Base-by-base conservation (phyloP, 148 eudicot species). In the Fallopia convolvulus region DNA sequence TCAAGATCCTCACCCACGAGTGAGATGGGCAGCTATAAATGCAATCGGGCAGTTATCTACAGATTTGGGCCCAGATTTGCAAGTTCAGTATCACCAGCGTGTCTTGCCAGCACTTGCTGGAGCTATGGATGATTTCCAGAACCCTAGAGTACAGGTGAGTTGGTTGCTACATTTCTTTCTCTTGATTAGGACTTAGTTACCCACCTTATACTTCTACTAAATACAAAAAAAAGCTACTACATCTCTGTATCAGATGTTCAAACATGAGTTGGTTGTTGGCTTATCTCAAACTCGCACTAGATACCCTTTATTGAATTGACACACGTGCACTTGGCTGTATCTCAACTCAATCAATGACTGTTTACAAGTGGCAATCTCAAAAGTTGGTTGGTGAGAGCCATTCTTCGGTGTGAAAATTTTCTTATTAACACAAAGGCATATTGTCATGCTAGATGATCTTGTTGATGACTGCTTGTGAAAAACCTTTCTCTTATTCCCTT, bases 1-100 rank as follows among this genome's bases (percentile, higher is more conserved):
- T 73, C 92, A 92, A 85, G 94, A 92, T 85, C 94, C 96, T 41
- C 96, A 94, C 78, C 92, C 99, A 15, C 91, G 99, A 44, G 99
- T 89, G 58, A 84, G 99, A 50, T 94, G 99, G 99, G 97, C 99
- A 8, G 99, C 99, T 74, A 94, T 94, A 83, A 94, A 94, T 85
- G 97, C 97, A 17, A 88, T 92, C 83, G 99, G 99, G 68, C 99
- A 94, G 81, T 75, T 94, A 78, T 92, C 99, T 20, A 94, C 99
- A 18, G 99, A 94, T 81, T 79, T 94, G 75, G 99, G 97, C 18
- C 99, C 99, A 20, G 99, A 94, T 81, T 85, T 94, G 88, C 99
- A 94, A 83, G 86, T 83, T 52, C 92, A 94, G 78, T 90, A 89
- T 81, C 99, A 94, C 74, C 92, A 88, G 11, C 79, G 74, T 47